Conservation (phyloP, 768 basidiomycete genomes). For the Collybia sordida region DNA sequence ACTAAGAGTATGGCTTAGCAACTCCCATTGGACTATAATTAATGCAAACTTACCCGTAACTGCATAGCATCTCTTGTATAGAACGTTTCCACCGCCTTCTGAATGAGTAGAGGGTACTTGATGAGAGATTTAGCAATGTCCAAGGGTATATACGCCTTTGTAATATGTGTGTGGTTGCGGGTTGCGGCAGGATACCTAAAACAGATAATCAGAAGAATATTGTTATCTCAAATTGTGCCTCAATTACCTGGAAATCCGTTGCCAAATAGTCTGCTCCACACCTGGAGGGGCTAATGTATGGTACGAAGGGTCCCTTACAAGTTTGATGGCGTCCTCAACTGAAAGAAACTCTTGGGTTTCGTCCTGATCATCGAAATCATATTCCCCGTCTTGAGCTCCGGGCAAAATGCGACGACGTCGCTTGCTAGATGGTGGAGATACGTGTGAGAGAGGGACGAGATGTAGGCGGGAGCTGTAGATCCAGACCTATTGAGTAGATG, state of each 20-base stretch:
- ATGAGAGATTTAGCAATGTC: slow-evolving; percentile 77
- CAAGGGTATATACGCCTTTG: slow-evolving; percentile 76
- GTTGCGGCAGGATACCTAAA: slow-evolving; percentile 70
- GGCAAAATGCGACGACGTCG: slow-evolving; percentile 44
- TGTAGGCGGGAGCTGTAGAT: slow-evolving; percentile 81
- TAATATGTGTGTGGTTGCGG: slow-evolving; percentile 67
- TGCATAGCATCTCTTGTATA: slow-evolving; percentile 94
- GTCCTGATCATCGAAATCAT: slow-evolving; percentile 23
- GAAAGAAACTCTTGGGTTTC: slow-evolving; percentile 53
- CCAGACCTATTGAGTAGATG: slow-evolving; percentile 72
- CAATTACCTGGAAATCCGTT: slow-evolving; percentile 63
- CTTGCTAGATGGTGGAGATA: slow-evolving; percentile 65
- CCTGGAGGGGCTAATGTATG: slow-evolving; percentile 59
- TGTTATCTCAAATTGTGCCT: neutral
- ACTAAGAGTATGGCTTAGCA: slow-evolving; percentile 38
- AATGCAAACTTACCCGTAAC: slow-evolving; percentile 63
- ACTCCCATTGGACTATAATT: neutral
- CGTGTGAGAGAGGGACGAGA: slow-evolving; percentile 77
- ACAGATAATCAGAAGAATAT: slow-evolving; percentile 2
- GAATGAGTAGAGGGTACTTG: slow-evolving; percentile 65
- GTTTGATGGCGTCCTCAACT: slow-evolving; percentile 58
- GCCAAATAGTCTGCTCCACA: slow-evolving; percentile 70
- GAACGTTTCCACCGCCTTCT: slow-evolving; percentile 88
- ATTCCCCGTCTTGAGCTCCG: slow-evolving; percentile 47
- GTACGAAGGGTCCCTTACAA: slow-evolving; percentile 53